phyloP scores from a whole-genome alignment of 2,329 filamentous ascomycete species.

The Cercospora nicotianae region DNA sequence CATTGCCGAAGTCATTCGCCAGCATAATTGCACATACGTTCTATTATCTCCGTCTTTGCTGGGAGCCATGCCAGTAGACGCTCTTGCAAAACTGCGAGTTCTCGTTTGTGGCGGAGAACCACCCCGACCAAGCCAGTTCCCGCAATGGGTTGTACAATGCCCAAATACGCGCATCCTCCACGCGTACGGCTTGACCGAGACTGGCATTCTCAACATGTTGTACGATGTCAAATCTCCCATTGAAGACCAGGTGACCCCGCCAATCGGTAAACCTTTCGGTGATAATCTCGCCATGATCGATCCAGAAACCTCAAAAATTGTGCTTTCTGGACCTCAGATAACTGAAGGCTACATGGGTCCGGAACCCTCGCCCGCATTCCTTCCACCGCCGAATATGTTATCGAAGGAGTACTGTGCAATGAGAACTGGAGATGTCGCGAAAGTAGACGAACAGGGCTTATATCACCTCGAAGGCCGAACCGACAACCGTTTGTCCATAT shows the following conservation, averaged over 20 bases:
- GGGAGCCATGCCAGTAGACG: neutral
- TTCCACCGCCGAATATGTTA: neutral
- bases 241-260: neutral
- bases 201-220: neutral
- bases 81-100: neutral
- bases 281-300: neutral
- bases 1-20: neutral
- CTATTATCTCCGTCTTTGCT: neutral
- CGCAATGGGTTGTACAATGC: neutral
- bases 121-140: neutral
- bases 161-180: neutral
- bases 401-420: neutral
- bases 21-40: neutral
- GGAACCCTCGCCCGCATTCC: neutral
- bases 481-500: neutral
- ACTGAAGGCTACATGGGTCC: neutral
- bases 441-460: neutral
- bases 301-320: neutral
- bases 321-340: neutral
- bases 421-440: neutral
- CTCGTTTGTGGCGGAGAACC: neutral
- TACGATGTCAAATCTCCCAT: neutral
- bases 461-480: neutral
- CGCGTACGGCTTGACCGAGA: neutral
- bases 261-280: neutral